Conservation (phyloP, 495 filamentous ascomycete genomes). For the Pyrenula aspistea region DNA sequence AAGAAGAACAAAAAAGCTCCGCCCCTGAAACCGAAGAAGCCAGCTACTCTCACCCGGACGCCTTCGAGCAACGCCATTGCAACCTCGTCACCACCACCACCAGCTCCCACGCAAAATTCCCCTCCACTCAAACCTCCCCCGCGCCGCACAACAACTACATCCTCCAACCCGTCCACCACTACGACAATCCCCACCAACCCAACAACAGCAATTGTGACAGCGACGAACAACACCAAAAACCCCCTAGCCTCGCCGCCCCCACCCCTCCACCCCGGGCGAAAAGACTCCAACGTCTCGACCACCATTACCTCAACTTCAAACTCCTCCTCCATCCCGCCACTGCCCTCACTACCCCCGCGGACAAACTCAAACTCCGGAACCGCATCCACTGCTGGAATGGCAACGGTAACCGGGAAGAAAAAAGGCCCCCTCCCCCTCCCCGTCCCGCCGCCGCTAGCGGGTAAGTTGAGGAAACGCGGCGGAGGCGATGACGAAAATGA, state of each 20-base stretch:
- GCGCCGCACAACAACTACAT: background rate
- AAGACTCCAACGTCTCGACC: too few species aligned
- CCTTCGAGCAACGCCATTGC: background rate
- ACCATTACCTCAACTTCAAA: too few species aligned
- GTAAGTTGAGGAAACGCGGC: background rate
- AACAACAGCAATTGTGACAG: background rate
- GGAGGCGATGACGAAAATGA: background rate
- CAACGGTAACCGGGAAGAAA: background rate
- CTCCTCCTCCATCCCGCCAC: background rate
- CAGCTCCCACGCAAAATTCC: background rate
- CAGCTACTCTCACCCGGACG: background rate
- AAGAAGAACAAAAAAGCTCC: constrained; percentile 1
- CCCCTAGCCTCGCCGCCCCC: too few species aligned
- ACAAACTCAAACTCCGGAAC: background rate
- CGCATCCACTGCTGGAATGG: background rate
- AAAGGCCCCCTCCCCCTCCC: background rate
- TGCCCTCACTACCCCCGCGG: background rate
- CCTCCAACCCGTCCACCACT: background rate
- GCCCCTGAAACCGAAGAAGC: constrained; percentile 1
- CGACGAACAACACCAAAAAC: too few species aligned
- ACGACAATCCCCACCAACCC: background rate
- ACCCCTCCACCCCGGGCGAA: background rate
- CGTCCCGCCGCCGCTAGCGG: background rate
- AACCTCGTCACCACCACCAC: background rate
- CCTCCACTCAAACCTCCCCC: background rate